A percentile compares a stretch with the other conserved stretches of the same genome.
phyloP scores from a whole-genome alignment of 176 grass and related monocot genomes.

The Raddia distichophylla region DNA sequence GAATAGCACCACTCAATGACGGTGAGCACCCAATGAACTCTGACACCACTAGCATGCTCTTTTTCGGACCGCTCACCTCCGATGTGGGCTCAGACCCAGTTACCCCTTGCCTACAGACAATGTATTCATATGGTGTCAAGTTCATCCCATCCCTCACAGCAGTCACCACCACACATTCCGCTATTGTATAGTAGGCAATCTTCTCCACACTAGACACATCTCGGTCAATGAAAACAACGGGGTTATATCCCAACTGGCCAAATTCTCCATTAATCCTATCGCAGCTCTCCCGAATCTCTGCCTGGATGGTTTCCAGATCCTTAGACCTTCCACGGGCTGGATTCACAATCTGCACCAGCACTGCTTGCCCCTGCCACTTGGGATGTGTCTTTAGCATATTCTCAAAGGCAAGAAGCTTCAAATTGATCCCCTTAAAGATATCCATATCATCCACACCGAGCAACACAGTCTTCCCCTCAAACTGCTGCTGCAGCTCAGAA shows the following conservation, averaged over 20 bases:
- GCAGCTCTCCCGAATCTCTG: conserved; percentile 72
- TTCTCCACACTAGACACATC: conserved; percentile 79
- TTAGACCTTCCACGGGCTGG: conserved; percentile 74
- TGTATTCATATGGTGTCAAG: conserved; percentile 96
- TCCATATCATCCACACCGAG: conserved; percentile 98
- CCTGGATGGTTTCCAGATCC: conserved; percentile 72
- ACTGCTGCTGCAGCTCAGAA: conserved; percentile 70
- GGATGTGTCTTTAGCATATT: conserved; percentile 80
- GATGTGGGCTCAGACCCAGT: conserved; percentile 38
- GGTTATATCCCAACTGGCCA: conserved; percentile 64
- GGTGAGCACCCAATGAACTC: conserved; percentile 99
- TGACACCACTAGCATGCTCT: conserved; percentile 94
- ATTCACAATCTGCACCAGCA: conserved; percentile 93
- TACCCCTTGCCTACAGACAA: conserved; percentile 80
- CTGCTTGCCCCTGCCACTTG: conserved; percentile 81
- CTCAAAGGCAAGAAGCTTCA: conserved; percentile 95
- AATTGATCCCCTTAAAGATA: conserved; percentile 95
- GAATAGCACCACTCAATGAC: conserved; percentile 89
- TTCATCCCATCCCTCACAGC: conserved; percentile 99
- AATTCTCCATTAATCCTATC: conserved; percentile 82
- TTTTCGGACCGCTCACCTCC: conserved; percentile 51
- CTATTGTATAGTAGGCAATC: conserved; percentile 89
- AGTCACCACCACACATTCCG: conserved; percentile 92
- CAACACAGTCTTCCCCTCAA: conserved; percentile 80
- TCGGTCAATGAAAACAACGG: conserved; percentile 79